These are phyloP conservation scores for Trichoderma breve DNA, from an alignment of 2,329 filamentous ascomycete genomes.

Conservation along the genomic window DNA sequence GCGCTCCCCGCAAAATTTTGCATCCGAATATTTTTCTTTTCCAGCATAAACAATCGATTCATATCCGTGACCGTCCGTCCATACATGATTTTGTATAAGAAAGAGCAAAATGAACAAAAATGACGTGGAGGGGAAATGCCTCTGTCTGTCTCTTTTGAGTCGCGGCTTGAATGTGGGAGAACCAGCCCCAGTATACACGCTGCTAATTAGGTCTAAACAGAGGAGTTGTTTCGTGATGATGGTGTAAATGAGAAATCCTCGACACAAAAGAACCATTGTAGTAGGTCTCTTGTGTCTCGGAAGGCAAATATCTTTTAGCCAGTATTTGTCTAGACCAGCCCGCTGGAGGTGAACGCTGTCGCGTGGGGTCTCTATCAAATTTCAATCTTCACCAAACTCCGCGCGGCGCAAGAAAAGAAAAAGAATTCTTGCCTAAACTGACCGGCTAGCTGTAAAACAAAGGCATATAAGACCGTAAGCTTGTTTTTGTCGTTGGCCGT, in stretches of 20 bases:
- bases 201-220: slow-evolving; percentile 18
- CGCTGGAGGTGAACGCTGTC: slow-evolving; percentile 15
- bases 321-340: slow-evolving; percentile 14
- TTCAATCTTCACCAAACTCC: slow-evolving; percentile 21
- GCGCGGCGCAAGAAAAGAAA: slow-evolving; percentile 7
- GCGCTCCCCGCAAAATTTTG: background rate
- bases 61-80: slow-evolving; percentile 23
- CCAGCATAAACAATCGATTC: slow-evolving; percentile 18
- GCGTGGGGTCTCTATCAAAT: slow-evolving; percentile 20
- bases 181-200: slow-evolving; percentile 25
- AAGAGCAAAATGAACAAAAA: slow-evolving; percentile 17
- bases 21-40: slow-evolving; percentile 6
- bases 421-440: slow-evolving; percentile 2
- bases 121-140: background rate
- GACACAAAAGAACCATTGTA: background rate
- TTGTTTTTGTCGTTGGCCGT: background rate
- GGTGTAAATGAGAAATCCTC: slow-evolving; percentile 12
- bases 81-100: slow-evolving; percentile 18
- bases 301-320: slow-evolving; percentile 12
- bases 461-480: background rate
- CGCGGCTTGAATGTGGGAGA: slow-evolving; percentile 23
- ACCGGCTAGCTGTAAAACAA: slow-evolving; percentile 12
- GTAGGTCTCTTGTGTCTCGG: background rate
- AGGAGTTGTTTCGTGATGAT: slow-evolving; percentile 9
- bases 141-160: slow-evolving; percentile 11